Conservation (phyloP, 108 stramenopile species). For the Aurantiochytrium sp. region DNA sequence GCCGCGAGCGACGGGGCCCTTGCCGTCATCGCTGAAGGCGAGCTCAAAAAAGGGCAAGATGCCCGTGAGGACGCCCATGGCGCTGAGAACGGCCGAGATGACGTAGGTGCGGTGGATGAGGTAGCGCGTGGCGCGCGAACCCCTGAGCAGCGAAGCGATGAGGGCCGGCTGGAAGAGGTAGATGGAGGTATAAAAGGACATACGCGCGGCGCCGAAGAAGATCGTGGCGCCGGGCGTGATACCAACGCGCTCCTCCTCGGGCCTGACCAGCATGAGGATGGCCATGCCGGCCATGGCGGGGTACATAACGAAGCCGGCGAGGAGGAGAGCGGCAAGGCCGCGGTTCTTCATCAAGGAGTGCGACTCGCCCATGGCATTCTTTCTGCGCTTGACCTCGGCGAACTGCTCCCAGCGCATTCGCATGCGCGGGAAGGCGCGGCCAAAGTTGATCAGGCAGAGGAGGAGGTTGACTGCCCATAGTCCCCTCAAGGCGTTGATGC, state of each 20-base stretch:
- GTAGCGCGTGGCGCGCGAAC: background rate
- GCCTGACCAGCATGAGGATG: background rate
- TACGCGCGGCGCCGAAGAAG: background rate
- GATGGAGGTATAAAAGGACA: background rate
- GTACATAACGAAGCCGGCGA: background rate
- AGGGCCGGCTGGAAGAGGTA: slow-evolving; percentile 13
- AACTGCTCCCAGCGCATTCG: background rate
- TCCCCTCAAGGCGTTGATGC: background rate
- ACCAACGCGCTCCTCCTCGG: background rate
- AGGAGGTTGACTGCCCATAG: background rate
- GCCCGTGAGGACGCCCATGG: background rate
- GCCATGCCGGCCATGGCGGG: background rate
- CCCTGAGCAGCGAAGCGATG: background rate
- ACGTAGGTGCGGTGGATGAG: background rate
- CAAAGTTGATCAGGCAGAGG: background rate
- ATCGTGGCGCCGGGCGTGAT: background rate
- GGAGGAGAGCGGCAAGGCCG: background rate
- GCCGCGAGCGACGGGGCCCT: background rate
- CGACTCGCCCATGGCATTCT: background rate
- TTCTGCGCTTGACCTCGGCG: background rate
- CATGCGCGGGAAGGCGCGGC: background rate
- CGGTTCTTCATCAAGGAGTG: background rate
- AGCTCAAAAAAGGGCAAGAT: background rate
- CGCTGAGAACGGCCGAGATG: background rate
- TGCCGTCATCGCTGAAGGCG: background rate